These are phyloP conservation scores for Sechiopsis laciniata DNA, from an alignment of 306 rosid species.

Conservation along the genomic window DNA sequence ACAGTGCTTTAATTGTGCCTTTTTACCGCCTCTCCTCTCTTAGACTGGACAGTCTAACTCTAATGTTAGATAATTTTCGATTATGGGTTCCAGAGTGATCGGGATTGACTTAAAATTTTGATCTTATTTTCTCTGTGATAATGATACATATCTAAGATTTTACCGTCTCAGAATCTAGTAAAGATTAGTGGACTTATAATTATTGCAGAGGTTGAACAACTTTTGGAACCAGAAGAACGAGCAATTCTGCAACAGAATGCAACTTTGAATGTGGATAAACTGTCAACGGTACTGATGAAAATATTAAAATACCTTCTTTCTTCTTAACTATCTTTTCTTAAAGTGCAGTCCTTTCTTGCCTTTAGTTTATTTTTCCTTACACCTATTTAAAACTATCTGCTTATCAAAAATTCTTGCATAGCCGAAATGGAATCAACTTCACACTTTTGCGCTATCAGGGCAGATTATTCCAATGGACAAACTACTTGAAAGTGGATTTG, in stretches of 20 bases:
- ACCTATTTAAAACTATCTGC: constrained; percentile 7
- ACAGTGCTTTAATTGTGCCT: background rate
- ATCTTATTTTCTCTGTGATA: background rate
- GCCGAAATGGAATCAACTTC: constrained; percentile 79
- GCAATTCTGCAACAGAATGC: constrained; percentile 34
- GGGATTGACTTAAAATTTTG: constrained; percentile 1
- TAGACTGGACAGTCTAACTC: background rate
- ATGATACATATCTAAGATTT: background rate
- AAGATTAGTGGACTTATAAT: too few relatives aligned
- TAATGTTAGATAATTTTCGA: background rate
- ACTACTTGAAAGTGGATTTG: constrained; percentile 61
- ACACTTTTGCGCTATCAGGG: constrained; percentile 67
- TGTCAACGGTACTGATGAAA: constrained; percentile 52
- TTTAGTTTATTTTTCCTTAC: background rate
- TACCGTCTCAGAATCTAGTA: background rate
- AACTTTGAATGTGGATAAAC: constrained; percentile 51
- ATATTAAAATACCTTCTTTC: background rate
- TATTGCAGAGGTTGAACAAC: constrained; percentile 31
- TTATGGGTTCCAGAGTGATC: background rate
- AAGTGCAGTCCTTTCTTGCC: background rate
- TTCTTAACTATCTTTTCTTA: background rate
- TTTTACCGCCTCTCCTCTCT: too few relatives aligned
- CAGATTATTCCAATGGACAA: constrained; percentile 59
- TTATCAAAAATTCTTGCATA: constrained; percentile 27
- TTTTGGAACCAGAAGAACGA: constrained; percentile 48